Evolutionary conservation across 192 early-diverging fungal species (phyloP).

Genomic region (Radiomyces spectabilis): DNA sequence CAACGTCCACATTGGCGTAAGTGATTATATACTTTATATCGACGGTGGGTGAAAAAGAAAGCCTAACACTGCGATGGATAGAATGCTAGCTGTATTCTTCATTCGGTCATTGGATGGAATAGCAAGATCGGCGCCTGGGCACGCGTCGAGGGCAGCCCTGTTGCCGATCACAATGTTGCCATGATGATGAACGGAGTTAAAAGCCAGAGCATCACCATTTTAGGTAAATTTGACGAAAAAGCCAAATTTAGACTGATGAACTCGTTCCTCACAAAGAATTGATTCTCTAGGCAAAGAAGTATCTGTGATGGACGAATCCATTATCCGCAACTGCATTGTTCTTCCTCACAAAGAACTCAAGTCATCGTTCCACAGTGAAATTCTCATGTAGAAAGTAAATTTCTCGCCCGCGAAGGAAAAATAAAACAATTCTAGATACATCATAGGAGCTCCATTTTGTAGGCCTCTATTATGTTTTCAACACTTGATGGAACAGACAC

Average conservation of each 20-base stretch:
- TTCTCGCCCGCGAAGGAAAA: too few relatives aligned
- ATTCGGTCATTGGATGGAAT: conserved; percentile 92
- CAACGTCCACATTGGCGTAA: conserved; percentile 71
- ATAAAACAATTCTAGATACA: conserved; percentile 1
- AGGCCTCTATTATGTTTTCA: too few relatives aligned
- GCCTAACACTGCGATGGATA: conserved; percentile 25
- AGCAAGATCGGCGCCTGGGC: conserved; percentile 89
- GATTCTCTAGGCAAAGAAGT: conserved; percentile 66
- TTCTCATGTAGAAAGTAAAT: conserved; percentile 90
- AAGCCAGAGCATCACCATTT: conserved; percentile 84
- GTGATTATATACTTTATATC: background rate
- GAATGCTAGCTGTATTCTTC: conserved; percentile 79
- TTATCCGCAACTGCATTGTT: conserved; percentile 95
- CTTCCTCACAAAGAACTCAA: conserved; percentile 96
- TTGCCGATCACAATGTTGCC: conserved; percentile 56
- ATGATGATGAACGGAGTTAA: conserved; percentile 84
- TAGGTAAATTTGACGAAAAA: too few relatives aligned
- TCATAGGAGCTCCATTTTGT: too few relatives aligned
- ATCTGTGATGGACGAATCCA: conserved; percentile 84
- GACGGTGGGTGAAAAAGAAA: background rate
- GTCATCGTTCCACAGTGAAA: conserved; percentile 83
- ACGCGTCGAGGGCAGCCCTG: conserved; percentile 84
- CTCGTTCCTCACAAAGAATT: too few relatives aligned
- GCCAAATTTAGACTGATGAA: too few relatives aligned
- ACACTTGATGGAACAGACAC: too few relatives aligned